Base-by-base conservation (phyloP, 2,329 filamentous ascomycete genomes). In the Scedosporium dehoogii region DNA sequence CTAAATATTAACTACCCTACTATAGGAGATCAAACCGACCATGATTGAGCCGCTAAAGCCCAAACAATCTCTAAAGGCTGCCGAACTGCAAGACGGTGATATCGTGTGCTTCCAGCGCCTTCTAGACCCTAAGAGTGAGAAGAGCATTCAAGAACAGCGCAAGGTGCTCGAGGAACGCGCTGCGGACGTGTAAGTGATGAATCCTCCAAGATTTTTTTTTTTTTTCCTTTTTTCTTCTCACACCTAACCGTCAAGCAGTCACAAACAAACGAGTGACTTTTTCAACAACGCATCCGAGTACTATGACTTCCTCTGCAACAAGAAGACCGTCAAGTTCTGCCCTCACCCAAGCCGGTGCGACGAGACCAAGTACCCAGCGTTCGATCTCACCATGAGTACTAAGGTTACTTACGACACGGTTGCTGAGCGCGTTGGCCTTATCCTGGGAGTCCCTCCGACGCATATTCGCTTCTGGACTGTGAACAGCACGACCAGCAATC, bases 1-100 rank as follows among this genome's bases (percentile, higher is more conserved):
- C 9, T 23, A 85, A 85, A 38, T 38, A 38, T 38, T 38, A 38
- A 38, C 33, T 38, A 10, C 33, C 4, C 1, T 38, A 38, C 9
- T 38, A 38, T 10, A 38, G 81, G 94, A 99, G 78, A 97, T 99
- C 76, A 99, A 97, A 76, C 92, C 92, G 60, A 90, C 86, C 64
- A 97, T 97, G 92, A 96, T 99, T 67, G 96, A 99, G 71, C 82
- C 85, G 6, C 88, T 99, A 79, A 97, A 97, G 75, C 84, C 88
- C 0, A 97, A 96, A 76, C 86, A 91, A 70, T 91, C 92, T 0
- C 81, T 99, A 64, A 90, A 92, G 67, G 87, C 90, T 64, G 94
- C 94, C 1, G 96, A 99, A 73, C 89, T 99, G 25, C 93, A 97
- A 72, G 93, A 99, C 69, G 94, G 94, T 58, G 94, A 99, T 71